Base-by-base conservation (phyloP, 2,329 filamentous ascomycete genomes). In the Sphaerulina vaccinii region DNA sequence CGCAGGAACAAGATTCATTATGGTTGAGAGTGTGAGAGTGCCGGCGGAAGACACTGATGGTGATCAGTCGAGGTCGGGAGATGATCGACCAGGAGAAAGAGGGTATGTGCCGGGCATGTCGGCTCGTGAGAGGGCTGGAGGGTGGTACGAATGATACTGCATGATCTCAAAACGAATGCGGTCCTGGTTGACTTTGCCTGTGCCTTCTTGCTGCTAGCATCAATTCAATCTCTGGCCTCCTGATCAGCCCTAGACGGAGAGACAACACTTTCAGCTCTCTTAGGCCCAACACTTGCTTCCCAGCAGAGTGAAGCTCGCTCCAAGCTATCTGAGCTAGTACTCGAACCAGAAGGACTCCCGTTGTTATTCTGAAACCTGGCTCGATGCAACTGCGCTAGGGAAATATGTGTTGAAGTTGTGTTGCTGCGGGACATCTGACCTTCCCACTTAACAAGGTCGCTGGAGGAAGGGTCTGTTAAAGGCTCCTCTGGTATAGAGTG, bases 11-110 rank as follows among this genome's bases (percentile, higher is more conserved):
- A 57, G 50, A 45, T 62, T 59, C 36, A 53, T 58, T 2, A 46
- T 59, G 54, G 44, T 60, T 29, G 58, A 62, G 54, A 62, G 58
- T 53, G 19, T 62, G 45, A 51, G 54, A 16, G 33, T 43, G 32
- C 44, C 40, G 9, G 15, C 7, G 3, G 37, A 13, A 3, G 33
- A 18, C 15, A 16, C 22, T 6, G 37, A 29, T 9, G 19, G 15
- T 16, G 41, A 37, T 11, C 3, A 36, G 21, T 16, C 51, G 38
- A 42, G 38, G 40, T 49, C 56, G 15, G 58, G n/a, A n/a, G n/a
- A n/a, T n/a, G n/a, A 58, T 41, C 24, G 53, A 36, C 51, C 56
- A 33, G 45, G 42, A 16, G 51, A 53, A 27, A 52, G 42, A 21
- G 29, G 16, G 16, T 51, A 51, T 42, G 41, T 55, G 21, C 52